phyloP scores from a whole-genome alignment of 345 rosid genomes.

The Salix arbutifolia region DNA sequence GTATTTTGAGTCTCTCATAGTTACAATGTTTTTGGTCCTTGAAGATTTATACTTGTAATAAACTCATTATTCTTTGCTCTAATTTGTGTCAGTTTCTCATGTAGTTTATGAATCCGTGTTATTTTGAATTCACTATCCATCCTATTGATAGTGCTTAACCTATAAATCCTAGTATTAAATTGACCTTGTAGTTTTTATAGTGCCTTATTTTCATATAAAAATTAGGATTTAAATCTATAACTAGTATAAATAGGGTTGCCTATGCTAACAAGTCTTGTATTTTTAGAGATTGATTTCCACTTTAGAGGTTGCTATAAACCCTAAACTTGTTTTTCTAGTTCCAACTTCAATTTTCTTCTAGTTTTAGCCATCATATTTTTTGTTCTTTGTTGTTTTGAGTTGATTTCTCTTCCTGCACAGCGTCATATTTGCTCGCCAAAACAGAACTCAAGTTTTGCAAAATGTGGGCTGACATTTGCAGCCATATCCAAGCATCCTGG shows the following conservation, averaged over 20 bases:
- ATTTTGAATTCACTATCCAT: not conserved
- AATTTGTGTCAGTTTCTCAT: not conserved
- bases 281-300: not conserved
- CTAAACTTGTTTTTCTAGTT: not conserved
- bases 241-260: not conserved
- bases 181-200: not conserved
- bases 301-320: not conserved
- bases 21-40: too few relatives aligned
- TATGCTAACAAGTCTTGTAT: not conserved
- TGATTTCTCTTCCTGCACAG: not conserved
- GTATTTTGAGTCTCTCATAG: too few relatives aligned
- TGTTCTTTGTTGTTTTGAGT: not conserved
- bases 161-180: too few relatives aligned
- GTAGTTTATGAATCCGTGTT: not conserved
- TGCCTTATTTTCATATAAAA: not conserved
- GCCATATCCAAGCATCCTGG: not conserved
- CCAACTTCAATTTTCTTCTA: not conserved
- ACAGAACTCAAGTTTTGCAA: not conserved
- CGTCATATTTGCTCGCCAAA: not conserved
- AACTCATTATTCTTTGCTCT: too few relatives aligned
- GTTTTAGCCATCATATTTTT: not conserved
- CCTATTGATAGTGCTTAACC: not conserved
- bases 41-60: too few relatives aligned
- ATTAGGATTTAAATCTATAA: not conserved
- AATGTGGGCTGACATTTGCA: not conserved